Evolutionary conservation across 176 grass and related monocot genomes (phyloP).

Genomic region (Hyparrhenia diplandra): DNA sequence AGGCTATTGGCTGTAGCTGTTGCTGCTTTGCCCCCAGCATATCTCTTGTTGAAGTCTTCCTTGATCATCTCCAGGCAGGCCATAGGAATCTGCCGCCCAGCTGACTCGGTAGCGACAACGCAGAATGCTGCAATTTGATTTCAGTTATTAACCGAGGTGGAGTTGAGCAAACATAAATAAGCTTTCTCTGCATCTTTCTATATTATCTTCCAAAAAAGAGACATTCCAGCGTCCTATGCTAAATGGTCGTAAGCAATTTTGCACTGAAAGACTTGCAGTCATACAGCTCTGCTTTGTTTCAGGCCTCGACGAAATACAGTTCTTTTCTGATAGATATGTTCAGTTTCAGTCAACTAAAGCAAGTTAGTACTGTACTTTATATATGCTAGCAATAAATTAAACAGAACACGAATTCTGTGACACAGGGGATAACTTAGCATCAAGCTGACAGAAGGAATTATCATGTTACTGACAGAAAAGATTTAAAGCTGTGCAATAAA

Average conservation of each 20-base stretch:
- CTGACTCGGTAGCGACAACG: constrained; percentile 55
- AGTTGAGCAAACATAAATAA: neutral
- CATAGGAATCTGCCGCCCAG: constrained; percentile 61
- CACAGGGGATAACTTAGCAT: neutral
- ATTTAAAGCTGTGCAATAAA: neutral
- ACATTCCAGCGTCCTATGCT: neutral
- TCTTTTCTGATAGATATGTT: neutral
- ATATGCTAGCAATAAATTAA: too few species aligned
- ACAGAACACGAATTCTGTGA: neutral
- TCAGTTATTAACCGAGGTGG: neutral
- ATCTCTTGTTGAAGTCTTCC: constrained; percentile 72
- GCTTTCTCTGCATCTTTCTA: neutral
- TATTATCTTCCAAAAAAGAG: neutral
- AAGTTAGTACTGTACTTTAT: too few species aligned
- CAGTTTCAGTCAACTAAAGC: neutral
- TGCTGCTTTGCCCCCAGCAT: constrained; percentile 70
- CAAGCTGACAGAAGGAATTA: neutral
- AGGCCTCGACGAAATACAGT: neutral
- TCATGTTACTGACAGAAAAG: neutral
- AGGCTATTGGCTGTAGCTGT: constrained; percentile 69
- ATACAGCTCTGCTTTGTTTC: neutral
- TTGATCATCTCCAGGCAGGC: constrained; percentile 81
- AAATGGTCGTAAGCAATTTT: neutral
- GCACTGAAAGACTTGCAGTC: neutral
- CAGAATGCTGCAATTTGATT: constrained; percentile 56